A percentile compares a stretch with the other conserved stretches of the same genome.
Evolutionary conservation across 2,329 filamentous ascomycete genomes (phyloP).

Genomic region (Calonectria pseudoturangicola): DNA sequence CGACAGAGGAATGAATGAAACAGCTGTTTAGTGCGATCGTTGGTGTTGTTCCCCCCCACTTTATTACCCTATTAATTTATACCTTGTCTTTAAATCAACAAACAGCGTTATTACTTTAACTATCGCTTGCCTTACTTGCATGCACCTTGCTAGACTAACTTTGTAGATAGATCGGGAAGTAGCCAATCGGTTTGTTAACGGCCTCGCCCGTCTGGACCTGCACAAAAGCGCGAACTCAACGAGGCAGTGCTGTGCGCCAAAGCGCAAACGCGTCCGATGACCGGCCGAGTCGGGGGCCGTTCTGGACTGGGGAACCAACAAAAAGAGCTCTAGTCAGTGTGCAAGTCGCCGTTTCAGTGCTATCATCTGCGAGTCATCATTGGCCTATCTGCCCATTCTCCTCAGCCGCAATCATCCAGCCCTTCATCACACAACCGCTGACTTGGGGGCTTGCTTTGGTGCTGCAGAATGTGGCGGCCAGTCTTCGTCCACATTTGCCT

Average conservation of each 20-base stretch:
- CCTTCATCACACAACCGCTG: not conserved
- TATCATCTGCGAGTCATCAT: not conserved
- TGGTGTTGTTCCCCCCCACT: constrained; percentile 1
- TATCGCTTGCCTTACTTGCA: constrained; percentile 4
- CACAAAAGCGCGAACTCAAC: constrained; percentile 22
- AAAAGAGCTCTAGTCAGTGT: not conserved
- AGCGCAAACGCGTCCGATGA: constrained; percentile 4
- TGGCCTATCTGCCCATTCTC: constrained; percentile 7
- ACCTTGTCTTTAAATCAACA: constrained; percentile 1
- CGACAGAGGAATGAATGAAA: constrained; percentile 7
- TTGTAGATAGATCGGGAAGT: constrained; percentile 8
- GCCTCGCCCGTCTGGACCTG: constrained; percentile 19
- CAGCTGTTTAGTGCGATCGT: constrained; percentile 9
- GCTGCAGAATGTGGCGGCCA: constrained; percentile 22
- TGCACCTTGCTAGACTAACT: constrained; percentile 6
- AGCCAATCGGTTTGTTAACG: constrained; percentile 10
- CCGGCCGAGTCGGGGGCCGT: not conserved
- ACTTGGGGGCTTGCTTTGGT: constrained; percentile 14
- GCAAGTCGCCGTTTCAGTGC: constrained; percentile 16
- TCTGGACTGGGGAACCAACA: not conserved
- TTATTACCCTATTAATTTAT: constrained; percentile 29
- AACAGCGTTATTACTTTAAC: constrained; percentile 24
- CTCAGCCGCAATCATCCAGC: constrained; percentile 16
- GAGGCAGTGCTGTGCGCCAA: constrained; percentile 15
- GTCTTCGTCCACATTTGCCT: not conserved